These are phyloP conservation scores for Didymella pomorum DNA, from an alignment of 2,329 filamentous ascomycete genomes.

Conservation along the genomic window DNA sequence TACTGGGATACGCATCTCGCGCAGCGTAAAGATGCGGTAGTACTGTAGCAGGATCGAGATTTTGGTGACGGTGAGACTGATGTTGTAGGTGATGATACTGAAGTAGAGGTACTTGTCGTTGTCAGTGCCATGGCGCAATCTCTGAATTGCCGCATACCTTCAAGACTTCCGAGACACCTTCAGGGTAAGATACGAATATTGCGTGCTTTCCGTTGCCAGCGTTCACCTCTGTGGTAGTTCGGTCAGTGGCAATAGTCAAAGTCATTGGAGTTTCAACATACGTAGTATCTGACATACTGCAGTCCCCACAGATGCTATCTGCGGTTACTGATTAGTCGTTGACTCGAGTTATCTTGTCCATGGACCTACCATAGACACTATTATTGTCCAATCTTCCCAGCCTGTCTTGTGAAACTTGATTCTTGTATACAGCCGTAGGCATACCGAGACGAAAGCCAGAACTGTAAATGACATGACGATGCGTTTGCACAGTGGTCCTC, in stretches of 20 bases:
- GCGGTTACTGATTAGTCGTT: neutral
- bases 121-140: conserved; percentile 8
- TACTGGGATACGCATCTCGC: conserved; percentile 34
- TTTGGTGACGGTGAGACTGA: conserved; percentile 35
- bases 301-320: conserved; percentile 26
- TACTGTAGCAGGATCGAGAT: conserved; percentile 43
- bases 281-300: conserved; percentile 28
- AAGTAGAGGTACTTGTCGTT: conserved; percentile 34
- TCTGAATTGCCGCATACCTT: conserved; percentile 22
- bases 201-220: conserved; percentile 37
- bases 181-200: conserved; percentile 30
- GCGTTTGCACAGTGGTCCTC: conserved; percentile 24
- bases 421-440: conserved; percentile 34
- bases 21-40: conserved; percentile 36
- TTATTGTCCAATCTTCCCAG: conserved; percentile 37
- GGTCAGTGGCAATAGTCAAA: neutral
- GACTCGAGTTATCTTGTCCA: too few species aligned
- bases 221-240: conserved; percentile 25
- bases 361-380: conserved; percentile 28
- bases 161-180: conserved; percentile 17
- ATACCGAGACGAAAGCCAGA: conserved; percentile 30
- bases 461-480: conserved; percentile 33
- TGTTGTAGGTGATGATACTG: conserved; percentile 38
- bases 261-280: conserved; percentile 11
- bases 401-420: conserved; percentile 28